A percentile compares a stretch with the other conserved stretches of the same genome.
These are phyloP conservation scores for Gossypium davidsonii DNA, from an alignment of 441 rosid species.

Conservation along the genomic window DNA sequence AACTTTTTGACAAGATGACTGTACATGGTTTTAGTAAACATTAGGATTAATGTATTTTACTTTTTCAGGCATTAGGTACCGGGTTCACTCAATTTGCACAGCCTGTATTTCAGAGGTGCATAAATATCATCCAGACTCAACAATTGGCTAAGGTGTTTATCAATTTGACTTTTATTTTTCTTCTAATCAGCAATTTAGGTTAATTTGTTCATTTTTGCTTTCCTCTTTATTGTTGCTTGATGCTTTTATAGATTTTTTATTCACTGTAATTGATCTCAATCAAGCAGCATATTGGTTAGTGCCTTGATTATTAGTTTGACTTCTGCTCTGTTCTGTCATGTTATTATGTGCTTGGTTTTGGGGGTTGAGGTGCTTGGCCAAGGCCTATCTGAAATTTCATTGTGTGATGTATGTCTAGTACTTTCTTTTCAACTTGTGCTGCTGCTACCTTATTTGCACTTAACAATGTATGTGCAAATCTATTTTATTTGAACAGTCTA, in stretches of 20 bases:
- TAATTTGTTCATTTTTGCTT: neutral
- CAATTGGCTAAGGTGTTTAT: constrained; percentile 71
- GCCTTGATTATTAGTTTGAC: neutral
- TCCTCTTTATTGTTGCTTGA: neutral
- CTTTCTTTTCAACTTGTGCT: neutral
- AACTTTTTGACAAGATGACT: neutral
- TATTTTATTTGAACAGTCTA: neutral
- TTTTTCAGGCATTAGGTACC: constrained; percentile 79
- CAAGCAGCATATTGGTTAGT: neutral
- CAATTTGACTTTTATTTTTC: constrained; percentile 1
- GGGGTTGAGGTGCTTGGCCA: constrained; percentile 10
- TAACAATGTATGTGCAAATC: neutral
- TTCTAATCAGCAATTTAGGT: neutral
- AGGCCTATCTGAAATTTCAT: neutral
- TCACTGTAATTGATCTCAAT: neutral
- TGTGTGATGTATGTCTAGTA: neutral
- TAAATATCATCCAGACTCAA: constrained; percentile 70
- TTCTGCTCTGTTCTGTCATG: neutral
- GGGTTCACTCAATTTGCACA: constrained; percentile 88
- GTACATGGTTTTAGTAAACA: neutral
- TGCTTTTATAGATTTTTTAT: neutral
- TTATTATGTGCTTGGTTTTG: neutral
- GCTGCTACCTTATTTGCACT: neutral
- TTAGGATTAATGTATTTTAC: constrained; percentile 18
- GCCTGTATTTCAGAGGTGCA: constrained; percentile 94